phyloP scores from a whole-genome alignment of 2,329 filamentous ascomycete genomes.

The Lasiodiplodia sp. region DNA sequence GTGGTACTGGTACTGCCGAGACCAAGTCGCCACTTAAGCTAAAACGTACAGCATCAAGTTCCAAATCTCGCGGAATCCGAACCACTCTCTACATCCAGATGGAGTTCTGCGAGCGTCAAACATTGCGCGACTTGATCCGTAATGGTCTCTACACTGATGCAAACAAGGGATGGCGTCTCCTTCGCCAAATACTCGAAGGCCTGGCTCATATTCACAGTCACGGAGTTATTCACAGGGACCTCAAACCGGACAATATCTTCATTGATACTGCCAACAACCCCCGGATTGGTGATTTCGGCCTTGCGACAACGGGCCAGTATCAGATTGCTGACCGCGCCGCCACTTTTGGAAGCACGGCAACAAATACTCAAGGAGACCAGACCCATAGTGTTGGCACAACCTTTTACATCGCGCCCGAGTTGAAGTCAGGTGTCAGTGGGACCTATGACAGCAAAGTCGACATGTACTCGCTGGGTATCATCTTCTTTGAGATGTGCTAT shows the following conservation, averaged over 20 bases:
- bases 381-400: conserved; percentile 77
- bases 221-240: conserved; percentile 92
- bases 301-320: conserved; percentile 88
- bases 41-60: conserved; percentile 54
- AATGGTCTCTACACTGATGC: conserved; percentile 75
- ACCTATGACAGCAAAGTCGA: conserved; percentile 94
- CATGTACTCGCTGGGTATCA: conserved; percentile 97
- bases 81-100: conserved; percentile 96
- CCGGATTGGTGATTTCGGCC: conserved; percentile 94
- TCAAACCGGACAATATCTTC: conserved; percentile 98
- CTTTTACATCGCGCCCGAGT: conserved; percentile 91
- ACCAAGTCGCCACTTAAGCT: conserved; percentile 45
- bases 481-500: conserved; percentile 97
- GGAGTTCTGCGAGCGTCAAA: conserved; percentile 97
- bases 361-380: conserved; percentile 62
- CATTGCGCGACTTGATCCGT: conserved; percentile 85
- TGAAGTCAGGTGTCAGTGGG: conserved; percentile 75
- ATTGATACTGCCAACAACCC: conserved; percentile 90
- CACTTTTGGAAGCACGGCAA: conserved; percentile 36
- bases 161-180: conserved; percentile 86
- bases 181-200: conserved; percentile 90
- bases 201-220: conserved; percentile 87
- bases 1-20: conserved; percentile 44
- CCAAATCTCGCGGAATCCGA: conserved; percentile 59
- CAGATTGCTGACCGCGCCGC: conserved; percentile 63